Evolutionary conservation across 2,329 filamentous ascomycete species (phyloP), one percentile per base, ranked within the genome.

Genomic region (Cladosporium sp.): DNA sequence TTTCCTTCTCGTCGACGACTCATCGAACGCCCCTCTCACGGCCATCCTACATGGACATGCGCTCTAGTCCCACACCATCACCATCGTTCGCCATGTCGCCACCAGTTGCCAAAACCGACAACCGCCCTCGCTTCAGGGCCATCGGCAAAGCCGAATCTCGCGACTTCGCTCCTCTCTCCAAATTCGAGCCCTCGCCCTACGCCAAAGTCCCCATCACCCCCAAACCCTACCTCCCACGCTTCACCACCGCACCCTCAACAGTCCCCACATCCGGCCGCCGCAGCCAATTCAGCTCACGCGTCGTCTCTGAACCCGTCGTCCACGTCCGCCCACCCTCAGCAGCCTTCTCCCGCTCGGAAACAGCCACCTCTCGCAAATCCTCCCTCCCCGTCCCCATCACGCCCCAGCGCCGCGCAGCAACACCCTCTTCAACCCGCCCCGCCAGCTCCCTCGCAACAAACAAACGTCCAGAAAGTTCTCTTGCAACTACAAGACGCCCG

Each of bases 141-240:
- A 63, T 66, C 5, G 65, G 64, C 34, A 75, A 71, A 62, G 34
- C 63, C 6, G 65, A 71, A 21, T 64, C 66, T 43, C 70, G 69
- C 28, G 72, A 75, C 53, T 76, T 75, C 65, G 67, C 72, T 0
- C 75, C 76, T 46, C 69, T 76, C 2, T 74, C 75, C 7, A 69
- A 72, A 2, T 70, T 71, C 49, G 75, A 77, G 64, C 75, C 76
- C 21, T 74, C 73, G 4, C 72, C 72, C 1, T 76, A 77, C 61
- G 73, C 75, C 16, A 77, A 75, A 62, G 61, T 68, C 13, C 70
- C 74, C 8, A 67, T 74, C 13, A 72, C 72, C 8, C 72, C 73
- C 21, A 73, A 74, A 66, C 63, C 63, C 3, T 65, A 69, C 67
- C 51, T 51, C 18, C 66, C 57, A 5, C 63, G 53, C 8, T 39